Evolutionary conservation across 495 filamentous ascomycete species (phyloP), one percentile per base, ranked within the genome.

Genomic region (Antarctomyces pellizariae): DNA sequence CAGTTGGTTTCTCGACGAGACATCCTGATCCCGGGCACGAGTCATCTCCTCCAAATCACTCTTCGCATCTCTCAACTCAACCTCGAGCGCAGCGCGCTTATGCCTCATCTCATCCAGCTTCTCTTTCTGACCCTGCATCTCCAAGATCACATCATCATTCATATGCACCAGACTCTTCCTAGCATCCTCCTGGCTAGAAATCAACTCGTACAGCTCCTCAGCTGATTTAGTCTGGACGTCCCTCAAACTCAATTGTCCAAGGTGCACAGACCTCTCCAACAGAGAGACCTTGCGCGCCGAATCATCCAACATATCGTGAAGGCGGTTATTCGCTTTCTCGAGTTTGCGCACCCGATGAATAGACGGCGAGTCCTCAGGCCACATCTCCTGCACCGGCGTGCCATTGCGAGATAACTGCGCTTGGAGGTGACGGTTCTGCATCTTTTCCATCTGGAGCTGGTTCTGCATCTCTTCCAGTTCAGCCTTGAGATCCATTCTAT

Each of bases 301-400:
- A 43, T 93, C 79, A 45, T 97, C 86, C 3, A 97, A 71, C 57
- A 89, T 74, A 34, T 92, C 82, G 38, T 97, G 84, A 9, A 97
- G 62, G 29, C 84, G 66, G 45, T 60, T 78, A 49, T 97, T 97
- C 34, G 75, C 86, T 33, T 80, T 71, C 44, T 95, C 84, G 8
- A 97, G 57, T 45, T 91, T 86, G 37, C 90, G 73, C 38, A 92
- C 69, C 0, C 86, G 73, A 30, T 73, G 62, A 18, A 74, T 40
- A 4, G 78, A 82, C 9, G 78, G 79, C 36, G 71, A 84, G n/a
- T 91, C 74, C 28, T 92, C 77, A 25, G 68, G 52, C 60, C 59
- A 68, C 19, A 56, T 59, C 16, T 67, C 57, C 22, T 66, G 66
- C 2, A 48, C 41, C 1, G 67, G 63, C 0, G 59, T 62, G 2